Evolutionary conservation across 345 rosid genomes (phyloP), one percentile per base, ranked within the genome.

Genomic region (Ceriops decandra): DNA sequence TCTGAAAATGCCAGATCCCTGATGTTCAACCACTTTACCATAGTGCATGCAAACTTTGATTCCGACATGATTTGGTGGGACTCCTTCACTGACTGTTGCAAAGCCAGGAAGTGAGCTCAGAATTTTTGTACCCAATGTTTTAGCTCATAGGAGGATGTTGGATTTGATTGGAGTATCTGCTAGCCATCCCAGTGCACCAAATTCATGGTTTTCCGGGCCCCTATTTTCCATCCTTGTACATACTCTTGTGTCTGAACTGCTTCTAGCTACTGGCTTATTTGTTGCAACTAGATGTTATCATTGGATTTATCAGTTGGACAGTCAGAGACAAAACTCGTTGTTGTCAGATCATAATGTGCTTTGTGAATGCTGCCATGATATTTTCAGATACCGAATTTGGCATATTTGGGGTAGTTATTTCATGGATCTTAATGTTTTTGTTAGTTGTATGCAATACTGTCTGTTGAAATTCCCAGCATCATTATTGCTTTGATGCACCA

Each of bases 401-500:
- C 35, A 30, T 57, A 19, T 42, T 21, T 30, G 68, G 70, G 19
- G 22, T 22, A 71, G 52, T 28, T 58, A 22, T 59, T 70, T 75
- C 35, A 60, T 28, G 72, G 42, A n/a, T 57, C 61, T 57, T 60
- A 17, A 15, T 33, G 52, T 54, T 73, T 57, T 26, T 57, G 20
- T 15, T 24, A 15, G n/a, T 54, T 38, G 46, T 35, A 26, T 57
- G 58, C 26, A 22, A 66, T 33, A 54, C 62, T 61, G 24, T 68
- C 68, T 10, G 33, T 42, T 20, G 64, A 68, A 75, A 70, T 63
- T 63, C 67, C 75, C 71, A 13, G 75, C 42, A 64, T 70, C 54
- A 73, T 60, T 64, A 26, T 60, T 67, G 64, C 36, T 67, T 63
- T 68, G 64, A 59, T 53, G 64, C 74, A 49, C 67, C 31, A 21